These are phyloP conservation scores for Vitis riparia DNA, from an alignment of 164 flowering plant species.

Conservation along the genomic window DNA sequence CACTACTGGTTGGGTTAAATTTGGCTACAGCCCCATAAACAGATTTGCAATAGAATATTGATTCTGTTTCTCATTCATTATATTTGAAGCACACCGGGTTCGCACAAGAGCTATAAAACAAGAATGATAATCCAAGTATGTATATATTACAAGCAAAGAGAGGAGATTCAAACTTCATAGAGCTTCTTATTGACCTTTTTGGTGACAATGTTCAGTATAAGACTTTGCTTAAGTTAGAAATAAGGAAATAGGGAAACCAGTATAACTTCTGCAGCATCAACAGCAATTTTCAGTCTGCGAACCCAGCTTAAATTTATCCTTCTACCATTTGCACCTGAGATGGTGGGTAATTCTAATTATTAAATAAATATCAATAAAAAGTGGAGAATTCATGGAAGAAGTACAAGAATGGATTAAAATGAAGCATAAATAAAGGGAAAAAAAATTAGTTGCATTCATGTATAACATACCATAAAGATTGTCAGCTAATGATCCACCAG, in stretches of 20 bases:
- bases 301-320: slow-evolving; percentile 69
- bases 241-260: background rate
- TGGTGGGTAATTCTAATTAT: background rate
- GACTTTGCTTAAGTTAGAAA: background rate
- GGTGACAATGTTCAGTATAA: too few relatives aligned
- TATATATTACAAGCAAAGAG: too few relatives aligned
- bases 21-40: too few relatives aligned
- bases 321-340: slow-evolving; percentile 63
- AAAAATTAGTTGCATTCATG: background rate
- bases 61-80: too few relatives aligned
- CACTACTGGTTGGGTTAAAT: too few relatives aligned
- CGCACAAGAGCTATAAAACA: too few relatives aligned
- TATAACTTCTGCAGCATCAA: slow-evolving; percentile 88
- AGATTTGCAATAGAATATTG: too few relatives aligned
- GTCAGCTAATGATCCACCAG: slow-evolving; percentile 84
- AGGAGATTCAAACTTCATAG: too few relatives aligned
- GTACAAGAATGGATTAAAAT: background rate
- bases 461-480: slow-evolving; percentile 67
- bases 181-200: too few relatives aligned
- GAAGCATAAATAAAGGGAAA: background rate
- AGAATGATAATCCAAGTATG: too few relatives aligned
- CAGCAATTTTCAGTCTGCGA: slow-evolving; percentile 76
- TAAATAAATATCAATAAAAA: too few relatives aligned
- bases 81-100: too few relatives aligned
- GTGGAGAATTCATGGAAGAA: background rate